A percentile compares a stretch with the other conserved stretches of the same genome.
Evolutionary conservation across 768 basidiomycete species (phyloP).

Genomic region (Pholiota molesta): DNA sequence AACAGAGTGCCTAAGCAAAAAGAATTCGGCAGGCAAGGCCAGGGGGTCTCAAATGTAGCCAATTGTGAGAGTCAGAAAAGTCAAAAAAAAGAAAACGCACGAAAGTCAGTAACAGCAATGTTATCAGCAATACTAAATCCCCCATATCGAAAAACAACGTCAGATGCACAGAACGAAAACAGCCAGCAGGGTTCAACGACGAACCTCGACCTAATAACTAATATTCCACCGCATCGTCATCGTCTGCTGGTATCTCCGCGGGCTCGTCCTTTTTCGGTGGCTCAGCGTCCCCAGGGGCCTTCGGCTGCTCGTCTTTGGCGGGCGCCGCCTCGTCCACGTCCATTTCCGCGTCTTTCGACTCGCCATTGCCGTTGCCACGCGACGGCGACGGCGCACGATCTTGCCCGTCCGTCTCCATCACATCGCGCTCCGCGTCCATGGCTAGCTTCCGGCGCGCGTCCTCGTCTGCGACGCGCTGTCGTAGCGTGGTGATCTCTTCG

Average conservation of each 20-base stretch:
- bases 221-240: constrained; percentile 84
- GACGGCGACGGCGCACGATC: constrained; percentile 18
- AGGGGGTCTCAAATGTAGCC: constrained; percentile 12
- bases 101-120: constrained; percentile 20
- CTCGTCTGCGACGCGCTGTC: constrained; percentile 68
- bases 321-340: constrained; percentile 38
- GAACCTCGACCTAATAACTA: constrained; percentile 39
- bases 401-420: constrained; percentile 39
- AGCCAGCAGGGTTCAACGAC: constrained; percentile 3
- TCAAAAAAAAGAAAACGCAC: constrained; percentile 25
- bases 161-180: not conserved
- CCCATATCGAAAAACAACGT: not conserved
- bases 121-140: constrained; percentile 11
- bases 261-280: constrained; percentile 57
- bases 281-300: constrained; percentile 31
- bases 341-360: constrained; percentile 34
- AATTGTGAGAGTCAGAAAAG: constrained; percentile 23
- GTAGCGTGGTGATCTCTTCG: constrained; percentile 62
- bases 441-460: constrained; percentile 52
- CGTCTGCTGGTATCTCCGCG: constrained; percentile 62
- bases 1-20: constrained; percentile 8
- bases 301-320: constrained; percentile 28
- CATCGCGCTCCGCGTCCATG: constrained; percentile 32
- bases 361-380: constrained; percentile 5
- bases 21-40: not conserved